Conservation (phyloP, 2,329 filamentous ascomycete species). For the Cryphonectria carpinicola region DNA sequence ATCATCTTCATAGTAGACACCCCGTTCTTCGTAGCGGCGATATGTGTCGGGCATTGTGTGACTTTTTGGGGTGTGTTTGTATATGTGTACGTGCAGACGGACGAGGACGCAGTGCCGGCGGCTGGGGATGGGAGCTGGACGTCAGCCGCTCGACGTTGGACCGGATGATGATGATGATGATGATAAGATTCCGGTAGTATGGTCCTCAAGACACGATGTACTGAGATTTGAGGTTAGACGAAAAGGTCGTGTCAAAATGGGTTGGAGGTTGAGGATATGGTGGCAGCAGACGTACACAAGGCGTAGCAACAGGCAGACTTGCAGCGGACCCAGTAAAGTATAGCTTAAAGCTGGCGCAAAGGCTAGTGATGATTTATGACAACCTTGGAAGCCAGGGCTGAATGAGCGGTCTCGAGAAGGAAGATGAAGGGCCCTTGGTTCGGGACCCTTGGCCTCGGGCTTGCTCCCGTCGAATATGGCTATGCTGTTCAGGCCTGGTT, state of each 20-base stretch:
- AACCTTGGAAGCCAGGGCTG: not conserved
- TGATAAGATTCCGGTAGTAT: too few relatives aligned
- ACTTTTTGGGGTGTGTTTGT: constrained; percentile 8
- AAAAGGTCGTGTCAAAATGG: constrained; percentile 6
- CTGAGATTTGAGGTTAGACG: not conserved
- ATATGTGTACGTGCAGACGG: not conserved
- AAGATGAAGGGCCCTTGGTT: not conserved
- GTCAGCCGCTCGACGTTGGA: constrained; percentile 1
- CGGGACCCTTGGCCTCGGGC: constrained; percentile 9
- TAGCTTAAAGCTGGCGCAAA: not conserved
- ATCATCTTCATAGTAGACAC: constrained; percentile 46
- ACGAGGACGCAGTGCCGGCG: not conserved
- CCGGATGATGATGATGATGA: not conserved
- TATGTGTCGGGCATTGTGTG: constrained; percentile 35
- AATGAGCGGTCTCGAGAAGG: constrained; percentile 6
- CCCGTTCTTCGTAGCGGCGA: constrained; percentile 49
- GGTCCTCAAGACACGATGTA: not conserved
- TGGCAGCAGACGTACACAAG: constrained; percentile 1
- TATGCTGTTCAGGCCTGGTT: constrained; percentile 25
- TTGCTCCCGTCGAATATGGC: constrained; percentile 8
- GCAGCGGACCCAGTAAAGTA: not conserved
- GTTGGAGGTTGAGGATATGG: not conserved
- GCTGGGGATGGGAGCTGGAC: constrained; percentile 16
- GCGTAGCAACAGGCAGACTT: not conserved
- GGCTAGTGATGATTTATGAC: constrained; percentile 2